Evolutionary conservation across 2,329 filamentous ascomycete genomes (phyloP).

Genomic region (Alternaria ethzedia): DNA sequence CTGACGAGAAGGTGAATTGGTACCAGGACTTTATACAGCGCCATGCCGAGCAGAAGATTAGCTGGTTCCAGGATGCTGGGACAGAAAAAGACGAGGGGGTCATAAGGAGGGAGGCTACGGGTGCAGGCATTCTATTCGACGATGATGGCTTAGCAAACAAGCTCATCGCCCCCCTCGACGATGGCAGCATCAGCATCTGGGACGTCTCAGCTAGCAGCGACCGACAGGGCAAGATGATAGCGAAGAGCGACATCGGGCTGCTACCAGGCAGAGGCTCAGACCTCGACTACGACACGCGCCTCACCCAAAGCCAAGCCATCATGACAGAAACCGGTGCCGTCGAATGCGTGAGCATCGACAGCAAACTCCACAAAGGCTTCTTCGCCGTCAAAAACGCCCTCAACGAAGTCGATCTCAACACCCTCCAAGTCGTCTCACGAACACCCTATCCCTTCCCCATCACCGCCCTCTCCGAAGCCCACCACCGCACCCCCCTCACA

Average conservation of each 20-base stretch:
- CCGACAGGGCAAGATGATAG: slow-evolving; percentile 68
- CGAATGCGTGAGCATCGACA: slow-evolving; percentile 84
- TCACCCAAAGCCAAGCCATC: slow-evolving; percentile 58
- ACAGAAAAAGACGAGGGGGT: slow-evolving; percentile 46
- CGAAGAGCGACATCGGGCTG: slow-evolving; percentile 69
- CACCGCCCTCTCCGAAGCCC: slow-evolving; percentile 76
- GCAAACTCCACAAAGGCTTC: slow-evolving; percentile 70
- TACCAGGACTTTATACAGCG: slow-evolving; percentile 89
- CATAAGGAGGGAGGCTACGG: slow-evolving; percentile 69
- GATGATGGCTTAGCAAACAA: slow-evolving; percentile 61
- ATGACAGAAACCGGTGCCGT: slow-evolving; percentile 75
- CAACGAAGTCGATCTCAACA: slow-evolving; percentile 81
- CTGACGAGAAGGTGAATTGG: slow-evolving; percentile 76
- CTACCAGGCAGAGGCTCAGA: slow-evolving; percentile 64
- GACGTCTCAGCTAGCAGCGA: slow-evolving; percentile 63
- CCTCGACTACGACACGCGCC: slow-evolving; percentile 52
- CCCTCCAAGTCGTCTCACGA: slow-evolving; percentile 71
- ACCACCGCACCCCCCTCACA: slow-evolving; percentile 73
- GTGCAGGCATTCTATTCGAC: slow-evolving; percentile 70
- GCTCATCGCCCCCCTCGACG: slow-evolving; percentile 79
- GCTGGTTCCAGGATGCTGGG: slow-evolving; percentile 74
- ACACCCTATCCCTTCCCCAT: slow-evolving; percentile 82
- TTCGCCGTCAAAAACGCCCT: slow-evolving; percentile 80
- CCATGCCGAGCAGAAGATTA: slow-evolving; percentile 73
- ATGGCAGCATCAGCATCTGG: slow-evolving; percentile 89